Base-by-base conservation (phyloP, 2,329 filamentous ascomycete species). In the Stenocarpella maydis region DNA sequence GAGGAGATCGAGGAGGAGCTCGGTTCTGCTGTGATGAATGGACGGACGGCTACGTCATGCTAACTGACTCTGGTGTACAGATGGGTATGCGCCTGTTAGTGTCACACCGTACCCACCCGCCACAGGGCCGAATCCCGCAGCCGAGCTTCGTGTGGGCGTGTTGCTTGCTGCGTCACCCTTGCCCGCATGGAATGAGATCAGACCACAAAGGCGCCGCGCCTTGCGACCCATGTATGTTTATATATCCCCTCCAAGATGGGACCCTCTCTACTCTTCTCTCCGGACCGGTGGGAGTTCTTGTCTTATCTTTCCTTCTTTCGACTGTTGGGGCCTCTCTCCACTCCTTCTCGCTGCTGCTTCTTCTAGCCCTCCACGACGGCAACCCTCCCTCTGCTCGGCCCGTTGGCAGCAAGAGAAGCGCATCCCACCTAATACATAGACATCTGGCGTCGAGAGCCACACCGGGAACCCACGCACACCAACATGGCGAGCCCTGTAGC, bases 401-500 rank as follows among this genome's bases (percentile, higher is more conserved):
- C 9, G 10, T 7, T 45, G 41, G 28, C 14, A 12, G 5, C 19
- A 6, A 17, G 28, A 26, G 58, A 37, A 17, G 8, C 19, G n/a
- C n/a, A 19, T 21, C 17, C 28, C 12, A 37, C 5, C 6, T 37
- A 37, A 37, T 19, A 45, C 24, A 10, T 14, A 19, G 6, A 19
- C 37, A 52, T n/a, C 49, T 53, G 37, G 28, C 31, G 55, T 12
- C 39, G 41, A 9, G 39, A 55, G 34, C 39, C 26, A n/a, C 31
- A 37, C 26, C 8, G 10, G 15, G 5, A 45, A 9, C 21, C 12
- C 26, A 31, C 41, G 28, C 31, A 34, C 6, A 31, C 58, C 8
- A 60, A 31, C 31, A 86, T 86, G 84, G 83, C 85, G 70, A 83
- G 84, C 50, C 81, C 82, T 45, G 77, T 87, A 73, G 91, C 90